A percentile compares a stretch with the other conserved stretches of the same genome.
These are phyloP conservation scores for Melanopsichium pennsylvanicum DNA, from an alignment of 1,284 basidiomycete genomes.

Conservation along the genomic window DNA sequence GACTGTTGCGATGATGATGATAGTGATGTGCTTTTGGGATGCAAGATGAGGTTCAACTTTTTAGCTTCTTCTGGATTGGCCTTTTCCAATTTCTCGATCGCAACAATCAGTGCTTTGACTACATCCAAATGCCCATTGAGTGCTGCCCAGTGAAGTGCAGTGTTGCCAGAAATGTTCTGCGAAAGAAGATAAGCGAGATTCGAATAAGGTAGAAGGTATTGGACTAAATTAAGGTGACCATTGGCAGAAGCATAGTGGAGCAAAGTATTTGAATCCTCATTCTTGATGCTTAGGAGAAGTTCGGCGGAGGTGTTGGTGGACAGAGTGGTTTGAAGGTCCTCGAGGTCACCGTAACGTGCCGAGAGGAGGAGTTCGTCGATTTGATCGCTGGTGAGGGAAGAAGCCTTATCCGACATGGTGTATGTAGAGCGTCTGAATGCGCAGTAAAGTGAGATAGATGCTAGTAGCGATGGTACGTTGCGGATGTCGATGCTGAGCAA, in stretches of 20 bases:
- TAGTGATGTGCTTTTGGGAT: constrained; percentile 11
- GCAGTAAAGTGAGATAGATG: too few relatives aligned
- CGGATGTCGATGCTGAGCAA: too few relatives aligned
- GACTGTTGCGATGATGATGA: not conserved
- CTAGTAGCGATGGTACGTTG: too few relatives aligned
- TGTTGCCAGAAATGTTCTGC: constrained; percentile 62
- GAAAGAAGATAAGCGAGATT: constrained; percentile 40
- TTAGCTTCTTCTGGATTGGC: constrained; percentile 31
- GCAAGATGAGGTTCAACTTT: constrained; percentile 30
- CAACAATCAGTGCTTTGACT: constrained; percentile 47
- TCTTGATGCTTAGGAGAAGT: constrained; percentile 30
- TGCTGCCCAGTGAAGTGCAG: constrained; percentile 64
- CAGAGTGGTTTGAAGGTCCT: constrained; percentile 43
- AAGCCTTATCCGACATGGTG: constrained; percentile 23
- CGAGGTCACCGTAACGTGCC: constrained; percentile 59
- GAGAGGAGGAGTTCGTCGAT: constrained; percentile 62
- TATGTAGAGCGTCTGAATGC: too few relatives aligned
- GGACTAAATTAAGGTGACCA: constrained; percentile 50
- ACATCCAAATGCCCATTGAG: constrained; percentile 60
- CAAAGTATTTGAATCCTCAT: constrained; percentile 53
- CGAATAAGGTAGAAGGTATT: constrained; percentile 39
- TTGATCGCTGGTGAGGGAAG: constrained; percentile 45
- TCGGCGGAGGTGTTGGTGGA: constrained; percentile 10
- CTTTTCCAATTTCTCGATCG: constrained; percentile 50
- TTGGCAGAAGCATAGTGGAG: constrained; percentile 62